Base-by-base conservation (phyloP, 1,139 yeast species). In the Williopsis jadinii region DNA sequence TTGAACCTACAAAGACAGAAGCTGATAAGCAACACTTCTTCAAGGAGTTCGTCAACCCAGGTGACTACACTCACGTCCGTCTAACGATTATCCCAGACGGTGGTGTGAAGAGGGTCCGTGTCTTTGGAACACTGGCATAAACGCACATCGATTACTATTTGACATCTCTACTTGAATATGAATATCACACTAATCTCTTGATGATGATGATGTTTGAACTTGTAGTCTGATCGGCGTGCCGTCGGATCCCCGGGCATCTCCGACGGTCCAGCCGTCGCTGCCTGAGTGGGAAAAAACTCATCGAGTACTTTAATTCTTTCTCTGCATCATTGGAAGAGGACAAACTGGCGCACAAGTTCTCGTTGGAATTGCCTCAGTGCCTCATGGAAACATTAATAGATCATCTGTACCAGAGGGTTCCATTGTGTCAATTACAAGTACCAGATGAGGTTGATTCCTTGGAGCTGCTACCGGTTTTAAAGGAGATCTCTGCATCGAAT, bases 81-180 rank as follows among this genome's bases (percentile, higher is more conserved):
- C 61, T 90, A 51, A 79, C 86, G 13, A 84, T 90, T 60, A 84
- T 88, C 49, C 97, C 97, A 28, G 97, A 90, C 58, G 97, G 97
- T 41, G 97, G 97, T 47, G 87, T 88, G 43, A 90, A 90, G 70
- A 76, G 97, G 61, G 66, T 90, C 35, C 75, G 95, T 52, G 92
- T 87, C 28, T 75, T 77, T 57, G 97, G 97, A 32, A 69, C 73
- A 24, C 64, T 73, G 41, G 71, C 65, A 27, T 46, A 24, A 36
- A 12, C 12, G 28, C 19, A 6, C 6, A 19, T 19, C 24, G 6
- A 19, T 19, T 5, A 19, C 24, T 19, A 19, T 19, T 6, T 19
- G 6, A 19, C 24, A 19, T 6, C 6, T 19, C 24, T 19, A 19
- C 6, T 19, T 19, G 24, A 19, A 19, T 19, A 19, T 19, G 24